Base-by-base conservation (phyloP, 257 asterid species). In the Forsythia viridissima region DNA sequence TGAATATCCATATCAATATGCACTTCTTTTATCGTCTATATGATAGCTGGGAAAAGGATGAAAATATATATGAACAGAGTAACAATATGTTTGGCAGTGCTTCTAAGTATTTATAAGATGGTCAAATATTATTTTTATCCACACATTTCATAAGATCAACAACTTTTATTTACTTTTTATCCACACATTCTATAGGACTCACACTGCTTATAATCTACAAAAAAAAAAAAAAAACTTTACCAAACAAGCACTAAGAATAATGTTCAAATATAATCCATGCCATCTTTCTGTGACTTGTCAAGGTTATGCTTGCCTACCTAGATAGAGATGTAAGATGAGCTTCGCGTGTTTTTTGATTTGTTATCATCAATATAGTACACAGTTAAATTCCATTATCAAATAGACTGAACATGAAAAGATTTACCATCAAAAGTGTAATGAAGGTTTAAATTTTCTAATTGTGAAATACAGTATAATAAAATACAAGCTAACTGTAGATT, bases 321-420 rank as follows among this genome's bases (percentile, higher is more conserved):
- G 75, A 57, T 59, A 84, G 9, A 70, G 67, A 51, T 38, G 18
- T 61, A 42, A 7, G 55, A 73, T n/a, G 59, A 76, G 68, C 61
- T 9, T 24, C 18, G 3, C 4, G 40, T 24, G 59, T 63, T 59
- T 8, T n/a, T 59, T 59, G 68, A 21, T 59, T n/a, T n/a, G 66
- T 34, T 41, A 13, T 24, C n/a, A 46, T 30, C 34, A 42, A 42
- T 66, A 39, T 2, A 24, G 3, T 30, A 66, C 20, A 66, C 12
- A 42, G 42, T 66, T 44, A 11, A 65, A 8, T 76, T 76, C 67
- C 39, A 76, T 18, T 38, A 44, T 57, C 51, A 44, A 13, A 66
- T 8, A 34, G 39, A 67, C 65, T 10, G 36, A 16, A 77, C 70
- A 63, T 21, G 1, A 39, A 30, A 30, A 63, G 15, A 63, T 63